phyloP scores from a whole-genome alignment of 2,329 filamentous ascomycete species.

The Acephala macrosclerotiorum region DNA sequence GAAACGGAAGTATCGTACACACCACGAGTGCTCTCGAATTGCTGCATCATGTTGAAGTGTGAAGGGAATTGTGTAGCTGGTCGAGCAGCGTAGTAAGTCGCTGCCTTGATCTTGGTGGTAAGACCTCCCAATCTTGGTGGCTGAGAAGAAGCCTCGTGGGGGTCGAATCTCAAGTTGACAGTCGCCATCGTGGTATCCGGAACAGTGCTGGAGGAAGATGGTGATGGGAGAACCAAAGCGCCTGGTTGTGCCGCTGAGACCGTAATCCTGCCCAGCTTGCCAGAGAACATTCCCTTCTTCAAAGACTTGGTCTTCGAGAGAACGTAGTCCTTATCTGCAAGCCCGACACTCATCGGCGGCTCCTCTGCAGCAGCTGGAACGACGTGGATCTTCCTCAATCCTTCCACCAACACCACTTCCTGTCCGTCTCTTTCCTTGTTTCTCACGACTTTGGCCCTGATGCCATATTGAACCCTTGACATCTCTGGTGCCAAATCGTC shows the following conservation, averaged over 20 bases:
- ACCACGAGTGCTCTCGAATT: constrained; percentile 37
- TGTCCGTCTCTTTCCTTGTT: constrained; percentile 33
- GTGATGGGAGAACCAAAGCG: constrained; percentile 41
- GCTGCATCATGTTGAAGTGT: constrained; percentile 24
- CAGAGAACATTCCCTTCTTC: constrained; percentile 44
- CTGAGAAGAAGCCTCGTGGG: constrained; percentile 34
- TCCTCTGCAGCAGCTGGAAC: constrained; percentile 40
- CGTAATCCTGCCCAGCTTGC: constrained; percentile 44
- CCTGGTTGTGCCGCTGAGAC: constrained; percentile 41
- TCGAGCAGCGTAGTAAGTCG: constrained; percentile 39
- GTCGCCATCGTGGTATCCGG: constrained; percentile 40
- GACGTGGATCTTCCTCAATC: constrained; percentile 37
- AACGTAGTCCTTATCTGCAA: constrained; percentile 34
- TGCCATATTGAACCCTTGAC: constrained; percentile 40
- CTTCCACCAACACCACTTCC: constrained; percentile 36
- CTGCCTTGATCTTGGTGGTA: constrained; percentile 41
- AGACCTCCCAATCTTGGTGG: constrained; percentile 43
- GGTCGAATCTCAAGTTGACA: constrained; percentile 43
- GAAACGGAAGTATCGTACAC: constrained; percentile 37
- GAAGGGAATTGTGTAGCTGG: constrained; percentile 34
- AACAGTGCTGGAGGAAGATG: constrained; percentile 21
- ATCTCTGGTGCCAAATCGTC: constrained; percentile 44
- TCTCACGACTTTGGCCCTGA: constrained; percentile 41
- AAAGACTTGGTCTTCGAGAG: constrained; percentile 41
- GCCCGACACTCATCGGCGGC: constrained; percentile 40